Base-by-base conservation (phyloP, 2,329 filamentous ascomycete species). In the Neopestalotiopsis sp. region DNA sequence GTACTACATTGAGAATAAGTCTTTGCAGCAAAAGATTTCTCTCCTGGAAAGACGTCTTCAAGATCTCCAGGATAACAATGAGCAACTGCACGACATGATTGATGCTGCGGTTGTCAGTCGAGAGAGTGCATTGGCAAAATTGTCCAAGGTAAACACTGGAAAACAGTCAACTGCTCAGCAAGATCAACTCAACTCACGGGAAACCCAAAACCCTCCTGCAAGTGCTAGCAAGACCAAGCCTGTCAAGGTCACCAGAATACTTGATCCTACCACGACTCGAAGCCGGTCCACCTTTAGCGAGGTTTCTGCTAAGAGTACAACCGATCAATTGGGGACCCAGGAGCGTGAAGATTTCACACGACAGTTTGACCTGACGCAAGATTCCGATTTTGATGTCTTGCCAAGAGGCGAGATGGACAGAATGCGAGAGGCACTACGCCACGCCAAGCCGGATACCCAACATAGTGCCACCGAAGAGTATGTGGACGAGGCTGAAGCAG, bases 1-100 rank as follows among this genome's bases (percentile, higher is more conserved):
- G 70, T 87, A 87, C 72, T 88, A 85, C 72, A 83, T 79, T 68
- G 85, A 88, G 73, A 87, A 86, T 78, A 75, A 76, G 56, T 66
- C 69, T 59, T 72, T 78, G 14, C 74, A 78, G 62, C 72, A 77
- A 59, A 73, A 88, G 73, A 87, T 86, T 71, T 80, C 82, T 30
- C 79, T 78, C 66, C 86, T 84, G 69, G 84, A 84, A 73, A 82
- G 82, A 62, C 84, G 81, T 67, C 76, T 83, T 34, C 81, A 81
- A 28, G 80, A 82, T 42, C 75, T 86, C n/a, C 81, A 84, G 60
- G 81, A 83, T 7, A 81, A 86, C 62, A 84, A 85, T 32, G 72
- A 81, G 61, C 83, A 84, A 66, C 79, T 88, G 17, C 82, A 84
- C 74, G 81, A 84, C n/a, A 80, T 86, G 69, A 79, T 86, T 28